phyloP scores from a whole-genome alignment of 1,139 yeast species.

The Magnusiomyces tetraspermus region DNA sequence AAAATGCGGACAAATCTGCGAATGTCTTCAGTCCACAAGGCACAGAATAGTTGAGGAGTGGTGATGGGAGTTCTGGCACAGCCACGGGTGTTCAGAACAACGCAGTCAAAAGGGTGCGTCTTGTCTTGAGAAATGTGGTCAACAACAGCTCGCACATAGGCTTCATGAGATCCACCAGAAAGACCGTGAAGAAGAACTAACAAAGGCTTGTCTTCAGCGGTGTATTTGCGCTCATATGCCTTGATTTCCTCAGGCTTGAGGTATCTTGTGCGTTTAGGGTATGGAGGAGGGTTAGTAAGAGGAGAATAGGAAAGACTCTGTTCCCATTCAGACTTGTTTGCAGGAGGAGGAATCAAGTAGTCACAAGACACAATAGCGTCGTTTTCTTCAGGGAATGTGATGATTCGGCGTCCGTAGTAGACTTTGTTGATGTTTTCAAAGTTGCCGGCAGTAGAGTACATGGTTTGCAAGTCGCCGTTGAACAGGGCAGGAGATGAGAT shows the following conservation, averaged over 20 bases:
- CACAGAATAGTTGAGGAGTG: slow-evolving; percentile 67
- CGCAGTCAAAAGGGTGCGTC: slow-evolving; percentile 45
- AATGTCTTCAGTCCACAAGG: slow-evolving; percentile 64
- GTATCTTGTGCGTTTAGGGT: slow-evolving; percentile 72
- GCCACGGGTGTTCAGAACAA: slow-evolving; percentile 75
- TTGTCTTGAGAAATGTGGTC: slow-evolving; percentile 17
- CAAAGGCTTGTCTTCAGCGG: slow-evolving; percentile 44
- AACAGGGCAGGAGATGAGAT: slow-evolving; percentile 46
- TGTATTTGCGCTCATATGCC: slow-evolving; percentile 1
- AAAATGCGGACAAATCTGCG: slow-evolving; percentile 48
- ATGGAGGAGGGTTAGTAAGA: slow-evolving; percentile 60
- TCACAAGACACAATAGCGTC: slow-evolving; percentile 66
- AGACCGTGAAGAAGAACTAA: slow-evolving; percentile 72
- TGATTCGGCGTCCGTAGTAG: slow-evolving; percentile 67
- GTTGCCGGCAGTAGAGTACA: slow-evolving; percentile 52
- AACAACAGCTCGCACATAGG: slow-evolving; percentile 57
- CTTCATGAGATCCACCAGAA: slow-evolving; percentile 88
- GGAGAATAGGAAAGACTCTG: slow-evolving; percentile 44
- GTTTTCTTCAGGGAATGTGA: slow-evolving; percentile 41
- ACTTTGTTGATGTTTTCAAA: slow-evolving; percentile 46
- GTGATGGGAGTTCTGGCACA: slow-evolving; percentile 77
- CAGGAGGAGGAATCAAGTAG: slow-evolving; percentile 52
- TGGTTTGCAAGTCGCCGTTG: slow-evolving; percentile 69
- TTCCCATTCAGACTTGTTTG: slow-evolving; percentile 41
- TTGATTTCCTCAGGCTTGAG: slow-evolving; percentile 45